Evolutionary conservation across 2,329 filamentous ascomycete genomes (phyloP), one percentile per base, ranked within the genome.

Genomic region (Hypoxylon sp.): DNA sequence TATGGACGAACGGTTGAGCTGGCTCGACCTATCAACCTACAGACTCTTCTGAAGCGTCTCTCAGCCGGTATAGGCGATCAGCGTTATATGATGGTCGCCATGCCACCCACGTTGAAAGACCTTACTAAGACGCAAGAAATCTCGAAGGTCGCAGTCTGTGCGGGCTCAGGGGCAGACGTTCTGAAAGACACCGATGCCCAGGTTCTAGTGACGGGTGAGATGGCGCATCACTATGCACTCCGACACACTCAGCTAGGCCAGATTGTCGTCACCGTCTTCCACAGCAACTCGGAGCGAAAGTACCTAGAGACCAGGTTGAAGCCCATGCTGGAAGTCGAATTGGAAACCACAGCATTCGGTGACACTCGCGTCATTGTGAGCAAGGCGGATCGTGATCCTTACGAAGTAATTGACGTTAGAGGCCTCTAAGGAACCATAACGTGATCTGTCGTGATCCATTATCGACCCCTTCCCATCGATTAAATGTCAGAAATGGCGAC

Each of bases 161-260:
- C 96, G 0, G 96, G 96, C 1, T 96, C 92, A 5, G 96, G 96
- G 0, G 91, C 89, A 1, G 87, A 90, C 38, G 84, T 98, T 18
- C 86, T 97, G 62, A 87, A 88, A 67, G 84, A 85, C 40, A 82
- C 89, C 2, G 82, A 87, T 42, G 93, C 93, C 0, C 93, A 97
- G 74, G 78, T 98, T 38, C 80, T 96, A 3, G 92, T 99, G 71
- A 98, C 93, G 0, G 96, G 96, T 1, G 96, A 99, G 81, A 87
- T 98, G 83, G 92, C 88, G 73, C 96, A 99, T 76, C 96, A 99
- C 76, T 93, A 96, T 68, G 93, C 95, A 2, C 85, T 99, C 61
- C 88, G 91, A 38, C 93, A 93, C 1, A 93, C 92, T 26, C 94
- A 97, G 81, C 87, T 89, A 62, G 94, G 94, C 1, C 90, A 90